These are phyloP conservation scores for Backusella psychrophila DNA, from an alignment of 192 early-diverging fungal genomes.

Conservation along the genomic window DNA sequence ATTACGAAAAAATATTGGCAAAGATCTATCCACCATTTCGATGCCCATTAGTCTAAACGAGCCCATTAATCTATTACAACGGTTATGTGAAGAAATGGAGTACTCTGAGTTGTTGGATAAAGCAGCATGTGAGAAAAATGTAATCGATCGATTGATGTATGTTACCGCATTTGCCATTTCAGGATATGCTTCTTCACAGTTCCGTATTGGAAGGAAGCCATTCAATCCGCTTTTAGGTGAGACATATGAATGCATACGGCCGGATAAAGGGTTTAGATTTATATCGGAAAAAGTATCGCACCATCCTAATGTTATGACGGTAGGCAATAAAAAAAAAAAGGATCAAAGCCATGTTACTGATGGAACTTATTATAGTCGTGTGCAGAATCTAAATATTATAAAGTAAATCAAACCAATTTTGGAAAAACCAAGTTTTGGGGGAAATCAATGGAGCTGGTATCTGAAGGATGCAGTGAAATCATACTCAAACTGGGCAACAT, in stretches of 20 bases:
- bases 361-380: conserved; percentile 68
- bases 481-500: conserved; percentile 53
- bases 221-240: conserved; percentile 97
- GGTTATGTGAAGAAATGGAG: conserved; percentile 89
- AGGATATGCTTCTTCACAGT: conserved; percentile 78
- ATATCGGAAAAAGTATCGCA: conserved; percentile 96
- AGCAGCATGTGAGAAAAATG: conserved; percentile 60
- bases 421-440: conserved; percentile 97
- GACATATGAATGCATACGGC: conserved; percentile 87
- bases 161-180: conserved; percentile 86
- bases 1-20: conserved; percentile 88
- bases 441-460: conserved; percentile 69
- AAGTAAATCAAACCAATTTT: conserved; percentile 81
- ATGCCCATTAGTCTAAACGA: conserved; percentile 96
- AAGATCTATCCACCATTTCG: conserved; percentile 92
- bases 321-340: conserved; percentile 40
- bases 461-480: conserved; percentile 79
- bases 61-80: conserved; percentile 88
- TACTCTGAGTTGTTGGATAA: conserved; percentile 79
- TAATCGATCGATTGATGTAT: conserved; percentile 70
- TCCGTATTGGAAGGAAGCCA: conserved; percentile 77
- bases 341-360: conserved; percentile 42
- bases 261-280: conserved; percentile 83
- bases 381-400: conserved; percentile 56
- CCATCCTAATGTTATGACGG: conserved; percentile 88